A percentile compares a stretch with the other conserved stretches of the same genome.
Evolutionary conservation across 2,329 filamentous ascomycete genomes (phyloP).

Genomic region (Cryphonectria parasitica): DNA sequence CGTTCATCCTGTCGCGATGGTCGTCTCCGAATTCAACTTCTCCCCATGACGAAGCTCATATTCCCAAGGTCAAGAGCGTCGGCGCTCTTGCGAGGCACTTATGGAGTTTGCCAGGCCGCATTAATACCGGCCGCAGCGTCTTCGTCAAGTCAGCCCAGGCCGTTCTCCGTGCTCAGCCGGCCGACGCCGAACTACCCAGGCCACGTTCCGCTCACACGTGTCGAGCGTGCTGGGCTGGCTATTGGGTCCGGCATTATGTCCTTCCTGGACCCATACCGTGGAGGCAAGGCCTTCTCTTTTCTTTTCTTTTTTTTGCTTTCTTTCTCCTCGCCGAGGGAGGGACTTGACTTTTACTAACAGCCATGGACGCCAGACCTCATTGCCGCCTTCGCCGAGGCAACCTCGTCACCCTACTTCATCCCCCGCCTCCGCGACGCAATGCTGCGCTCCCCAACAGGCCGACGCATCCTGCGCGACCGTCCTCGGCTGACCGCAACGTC

Average conservation of each 20-base stretch:
- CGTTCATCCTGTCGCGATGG: constrained; percentile 19
- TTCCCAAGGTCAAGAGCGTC: constrained; percentile 23
- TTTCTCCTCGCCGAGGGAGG: not conserved
- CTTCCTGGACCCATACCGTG: constrained; percentile 76
- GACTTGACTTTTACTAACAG: constrained; percentile 4
- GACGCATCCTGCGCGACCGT: constrained; percentile 86
- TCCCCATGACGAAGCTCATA: constrained; percentile 24
- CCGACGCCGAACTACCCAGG: constrained; percentile 87
- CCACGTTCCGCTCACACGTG: constrained; percentile 82
- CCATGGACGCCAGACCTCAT: constrained; percentile 72
- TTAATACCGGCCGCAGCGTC: not conserved
- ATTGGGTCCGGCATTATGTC: constrained; percentile 66
- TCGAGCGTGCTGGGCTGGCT: constrained; percentile 76
- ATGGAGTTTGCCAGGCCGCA: constrained; percentile 9
- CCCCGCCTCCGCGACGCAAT: constrained; percentile 89
- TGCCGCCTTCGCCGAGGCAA: constrained; percentile 90
- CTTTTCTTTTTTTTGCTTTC: not conserved
- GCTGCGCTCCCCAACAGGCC: constrained; percentile 81
- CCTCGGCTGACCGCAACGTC: constrained; percentile 84
- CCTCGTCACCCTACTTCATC: constrained; percentile 93
- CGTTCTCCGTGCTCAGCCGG: constrained; percentile 83
- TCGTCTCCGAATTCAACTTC: constrained; percentile 1
- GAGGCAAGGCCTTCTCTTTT: constrained; percentile 54
- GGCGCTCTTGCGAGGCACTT: constrained; percentile 14
- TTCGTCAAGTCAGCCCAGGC: constrained; percentile 24